Percentiles rank a stretch among this genome's conserved stretches.
Conservation (phyloP, 768 basidiomycete genomes). For the Pulveroboletus sp. region DNA sequence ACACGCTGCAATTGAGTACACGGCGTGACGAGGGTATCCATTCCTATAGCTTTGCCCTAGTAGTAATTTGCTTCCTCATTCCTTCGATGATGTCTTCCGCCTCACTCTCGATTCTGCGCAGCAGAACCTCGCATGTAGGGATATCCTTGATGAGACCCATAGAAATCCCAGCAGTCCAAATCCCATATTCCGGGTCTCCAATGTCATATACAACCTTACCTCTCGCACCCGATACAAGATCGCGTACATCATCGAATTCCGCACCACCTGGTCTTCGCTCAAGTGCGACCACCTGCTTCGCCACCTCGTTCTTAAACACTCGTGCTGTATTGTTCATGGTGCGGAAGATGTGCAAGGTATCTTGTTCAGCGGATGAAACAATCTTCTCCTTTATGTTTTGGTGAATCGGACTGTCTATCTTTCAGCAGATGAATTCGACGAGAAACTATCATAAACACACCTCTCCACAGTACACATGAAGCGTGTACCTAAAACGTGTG, state of each 20-base stretch:
- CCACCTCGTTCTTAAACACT: slow-evolving; percentile 83
- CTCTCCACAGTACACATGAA: slow-evolving; percentile 92
- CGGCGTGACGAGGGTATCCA: background rate
- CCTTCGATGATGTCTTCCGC: slow-evolving; percentile 62
- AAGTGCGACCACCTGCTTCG: slow-evolving; percentile 79
- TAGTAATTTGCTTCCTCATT: slow-evolving; percentile 31
- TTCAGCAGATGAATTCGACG: background rate
- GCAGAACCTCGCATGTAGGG: slow-evolving; percentile 72
- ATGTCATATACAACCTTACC: slow-evolving; percentile 73
- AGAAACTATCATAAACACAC: slow-evolving; percentile 31
- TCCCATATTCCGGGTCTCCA: slow-evolving; percentile 83
- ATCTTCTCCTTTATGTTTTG: slow-evolving; percentile 89
- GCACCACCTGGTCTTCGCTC: slow-evolving; percentile 80
- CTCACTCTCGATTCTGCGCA: slow-evolving; percentile 68
- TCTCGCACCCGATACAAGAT: slow-evolving; percentile 70
- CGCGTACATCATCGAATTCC: slow-evolving; percentile 79
- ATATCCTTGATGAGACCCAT: slow-evolving; percentile 79
- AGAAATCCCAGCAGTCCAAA: slow-evolving; percentile 71
- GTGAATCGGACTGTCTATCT: slow-evolving; percentile 68
- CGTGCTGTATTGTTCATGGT: slow-evolving; percentile 79
- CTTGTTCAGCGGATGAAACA: slow-evolving; percentile 74
- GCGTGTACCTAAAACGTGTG: slow-evolving; percentile 51
- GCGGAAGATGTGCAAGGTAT: slow-evolving; percentile 88
- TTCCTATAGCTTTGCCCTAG: slow-evolving; percentile 21
- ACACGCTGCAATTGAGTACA: background rate